A percentile compares a stretch with the other conserved stretches of the same genome.
Evolutionary conservation across 202 grass and related monocot genomes (phyloP).

Genomic region (Carex sylvatica): DNA sequence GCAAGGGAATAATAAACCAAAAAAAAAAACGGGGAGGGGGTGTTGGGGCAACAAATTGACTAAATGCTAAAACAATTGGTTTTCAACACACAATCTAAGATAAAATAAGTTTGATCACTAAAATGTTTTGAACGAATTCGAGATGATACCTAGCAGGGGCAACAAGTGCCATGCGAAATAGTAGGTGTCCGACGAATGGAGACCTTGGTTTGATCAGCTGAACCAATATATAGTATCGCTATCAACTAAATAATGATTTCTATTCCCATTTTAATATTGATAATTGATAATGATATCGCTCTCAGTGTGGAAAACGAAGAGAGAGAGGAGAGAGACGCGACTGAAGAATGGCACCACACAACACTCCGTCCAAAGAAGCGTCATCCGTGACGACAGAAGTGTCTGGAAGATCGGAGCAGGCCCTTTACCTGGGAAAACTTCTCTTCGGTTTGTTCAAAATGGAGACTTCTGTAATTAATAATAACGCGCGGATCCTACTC

Average conservation of each 20-base stretch:
- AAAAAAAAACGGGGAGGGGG: background rate
- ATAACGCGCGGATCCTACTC: too few species aligned
- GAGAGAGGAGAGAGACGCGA: background rate
- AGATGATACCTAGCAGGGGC: background rate
- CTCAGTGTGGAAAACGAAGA: background rate
- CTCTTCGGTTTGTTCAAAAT: background rate
- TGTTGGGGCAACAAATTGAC: background rate
- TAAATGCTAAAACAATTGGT: background rate
- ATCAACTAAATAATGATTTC: background rate
- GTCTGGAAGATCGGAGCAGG: too few species aligned
- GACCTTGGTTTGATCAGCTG: background rate
- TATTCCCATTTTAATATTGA: too few species aligned
- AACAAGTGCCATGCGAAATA: constrained; percentile 14
- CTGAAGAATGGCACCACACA: background rate
- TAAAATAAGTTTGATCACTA: background rate
- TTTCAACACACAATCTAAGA: background rate
- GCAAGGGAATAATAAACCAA: background rate
- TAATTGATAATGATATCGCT: background rate
- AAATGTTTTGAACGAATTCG: background rate
- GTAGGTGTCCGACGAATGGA: background rate
- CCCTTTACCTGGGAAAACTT: too few species aligned
- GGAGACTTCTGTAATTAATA: background rate
- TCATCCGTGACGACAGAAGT: background rate
- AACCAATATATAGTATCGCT: background rate
- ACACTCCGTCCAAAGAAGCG: background rate